Evolutionary conservation across 352 stramenopile genomes (phyloP).

Genomic region (Thalassiosira livingstoniorum): DNA sequence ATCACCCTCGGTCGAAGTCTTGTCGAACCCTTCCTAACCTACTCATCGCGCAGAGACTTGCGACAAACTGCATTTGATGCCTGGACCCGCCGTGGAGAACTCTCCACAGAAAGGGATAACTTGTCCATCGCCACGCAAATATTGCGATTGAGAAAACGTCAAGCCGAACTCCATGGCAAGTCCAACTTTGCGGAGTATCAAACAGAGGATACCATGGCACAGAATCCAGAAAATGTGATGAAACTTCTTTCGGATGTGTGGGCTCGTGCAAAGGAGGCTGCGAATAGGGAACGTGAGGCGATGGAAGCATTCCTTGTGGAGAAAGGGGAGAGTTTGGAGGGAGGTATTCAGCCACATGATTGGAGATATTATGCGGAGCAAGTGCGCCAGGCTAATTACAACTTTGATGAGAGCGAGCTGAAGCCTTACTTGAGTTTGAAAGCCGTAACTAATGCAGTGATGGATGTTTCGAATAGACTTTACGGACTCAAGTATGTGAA

Average conservation of each 20-base stretch:
- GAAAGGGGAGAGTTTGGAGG: conserved; percentile 54
- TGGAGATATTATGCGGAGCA: conserved; percentile 81
- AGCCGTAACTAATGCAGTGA: conserved; percentile 66
- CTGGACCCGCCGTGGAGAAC: conserved; percentile 72
- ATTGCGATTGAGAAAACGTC: conserved; percentile 68
- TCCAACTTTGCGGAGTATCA: conserved; percentile 80
- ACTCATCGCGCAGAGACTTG: conserved; percentile 58
- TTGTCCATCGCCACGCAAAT: conserved; percentile 73
- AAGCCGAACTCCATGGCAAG: conserved; percentile 73
- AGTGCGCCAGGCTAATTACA: conserved; percentile 74
- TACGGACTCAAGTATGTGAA: conserved; percentile 74
- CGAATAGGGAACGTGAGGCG: conserved; percentile 67
- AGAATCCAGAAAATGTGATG: conserved; percentile 79
- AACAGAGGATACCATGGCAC: conserved; percentile 79
- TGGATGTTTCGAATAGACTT: conserved; percentile 71
- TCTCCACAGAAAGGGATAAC: conserved; percentile 70
- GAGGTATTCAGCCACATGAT: conserved; percentile 76
- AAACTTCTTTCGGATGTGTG: conserved; percentile 78
- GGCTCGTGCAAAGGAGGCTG: conserved; percentile 69
- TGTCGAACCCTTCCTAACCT: conserved; percentile 81
- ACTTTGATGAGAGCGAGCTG: conserved; percentile 69
- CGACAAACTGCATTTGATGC: conserved; percentile 67
- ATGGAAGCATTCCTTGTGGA: conserved; percentile 71
- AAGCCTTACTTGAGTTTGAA: conserved; percentile 82
- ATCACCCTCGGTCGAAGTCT: conserved; percentile 75